Evolutionary conservation across 108 stramenopile species (phyloP), one percentile per base, ranked within the genome.

Genomic region (Schizochytrium sp.): DNA sequence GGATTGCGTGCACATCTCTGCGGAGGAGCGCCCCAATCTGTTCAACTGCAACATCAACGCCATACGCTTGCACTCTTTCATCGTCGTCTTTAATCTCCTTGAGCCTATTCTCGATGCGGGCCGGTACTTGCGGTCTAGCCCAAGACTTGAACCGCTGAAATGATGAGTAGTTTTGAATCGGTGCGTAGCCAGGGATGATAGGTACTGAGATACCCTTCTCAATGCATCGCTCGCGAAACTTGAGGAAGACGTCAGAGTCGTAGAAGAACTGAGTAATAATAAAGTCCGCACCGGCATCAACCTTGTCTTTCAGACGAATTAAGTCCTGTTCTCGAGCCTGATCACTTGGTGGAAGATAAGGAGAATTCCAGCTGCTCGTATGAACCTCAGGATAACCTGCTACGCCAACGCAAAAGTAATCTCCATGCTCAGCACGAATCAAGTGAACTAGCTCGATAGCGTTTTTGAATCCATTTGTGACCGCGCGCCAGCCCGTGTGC

Each of bases 191-290:
- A 3, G 97, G 97, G 57, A 98, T 93, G 38, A 98, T 97, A 46
- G 97, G 97, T 90, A 96, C 96, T 3, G 57, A 89, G 61, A 98
- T 98, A 10, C 98, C 97, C 28, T 72, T 72, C 3, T 47, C 94
- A 60, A 94, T 87, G 91, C 97, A 97, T 59, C 89, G 90, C 49
- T 93, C 91, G 61, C 95, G 96, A 89, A 95, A 98, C 8, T 93
- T 91, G 45, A 97, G 88, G 91, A 96, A 98, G 1, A 93, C 92
- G 47, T 93, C 91, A 4, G 93, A 91, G 89, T 97, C 97, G 89
- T 97, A 98, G 89, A 98, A 97, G 92, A 98, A 97, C 91, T 98
- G 98, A 13, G 97, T 97, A 61, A 98, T 91, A 61, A 98, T 95
- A 88, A 98, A 97, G 90, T 98, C 97, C 28, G 97, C 97, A 41